Percentiles rank a stretch among this genome's conserved stretches.
Evolutionary conservation across 805 yeast species (phyloP).

Genomic region (Ogataea haglerorum): DNA sequence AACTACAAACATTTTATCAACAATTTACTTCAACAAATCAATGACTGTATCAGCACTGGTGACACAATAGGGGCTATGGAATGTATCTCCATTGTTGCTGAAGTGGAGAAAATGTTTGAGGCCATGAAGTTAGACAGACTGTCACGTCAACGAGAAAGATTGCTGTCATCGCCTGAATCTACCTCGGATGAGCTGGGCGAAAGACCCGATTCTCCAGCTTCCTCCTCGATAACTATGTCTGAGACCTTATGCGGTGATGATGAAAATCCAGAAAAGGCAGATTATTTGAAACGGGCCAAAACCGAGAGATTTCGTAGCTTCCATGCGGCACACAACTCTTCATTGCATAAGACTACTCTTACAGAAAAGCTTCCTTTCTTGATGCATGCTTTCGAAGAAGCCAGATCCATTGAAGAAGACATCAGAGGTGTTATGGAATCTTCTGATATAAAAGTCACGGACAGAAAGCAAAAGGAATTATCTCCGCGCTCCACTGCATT

Average conservation of each 20-base stretch:
- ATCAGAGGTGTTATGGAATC: constrained; percentile 20
- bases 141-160: constrained; percentile 10
- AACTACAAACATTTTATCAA: constrained; percentile 60
- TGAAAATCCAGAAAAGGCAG: constrained; percentile 43
- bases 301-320: neutral
- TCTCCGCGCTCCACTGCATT: neutral
- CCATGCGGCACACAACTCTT: constrained; percentile 17
- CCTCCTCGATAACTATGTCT: neutral
- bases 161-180: neutral
- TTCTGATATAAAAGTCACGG: constrained; percentile 7
- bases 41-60: constrained; percentile 47
- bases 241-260: constrained; percentile 36
- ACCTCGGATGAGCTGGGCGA: neutral
- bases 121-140: constrained; percentile 36
- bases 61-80: constrained; percentile 61
- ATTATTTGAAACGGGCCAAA: neutral
- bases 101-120: constrained; percentile 72
- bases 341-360: constrained; percentile 49
- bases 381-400: constrained; percentile 64
- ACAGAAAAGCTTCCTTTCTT: constrained; percentile 63
- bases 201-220: neutral
- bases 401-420: constrained; percentile 56
- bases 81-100: constrained; percentile 62
- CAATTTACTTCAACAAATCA: constrained; percentile 54
- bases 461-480: neutral